phyloP scores from a whole-genome alignment of 192 early-diverging fungal genomes.

The Cetraspora pellucida region DNA sequence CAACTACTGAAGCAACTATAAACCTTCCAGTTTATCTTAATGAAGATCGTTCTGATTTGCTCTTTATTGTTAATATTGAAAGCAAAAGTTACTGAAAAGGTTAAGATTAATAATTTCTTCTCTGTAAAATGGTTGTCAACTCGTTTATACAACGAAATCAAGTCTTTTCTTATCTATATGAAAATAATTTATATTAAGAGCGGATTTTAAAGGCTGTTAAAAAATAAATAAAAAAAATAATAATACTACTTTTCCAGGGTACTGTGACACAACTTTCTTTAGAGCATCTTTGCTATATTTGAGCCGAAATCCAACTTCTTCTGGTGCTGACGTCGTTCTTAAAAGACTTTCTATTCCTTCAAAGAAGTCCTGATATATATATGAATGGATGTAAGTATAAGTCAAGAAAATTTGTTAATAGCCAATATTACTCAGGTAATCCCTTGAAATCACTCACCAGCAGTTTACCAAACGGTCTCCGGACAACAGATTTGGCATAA shows the following conservation, averaged over 20 bases:
- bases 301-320: slow-evolving; percentile 81
- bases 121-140: slow-evolving; percentile 95
- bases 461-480: slow-evolving; percentile 84
- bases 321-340: slow-evolving; percentile 69
- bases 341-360: slow-evolving; percentile 90
- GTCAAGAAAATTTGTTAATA: neutral
- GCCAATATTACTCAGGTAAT: neutral
- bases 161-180: slow-evolving; percentile 68
- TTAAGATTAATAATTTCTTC: no score
- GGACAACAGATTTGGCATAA: slow-evolving; percentile 86
- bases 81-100: slow-evolving; percentile 40
- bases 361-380: slow-evolving; percentile 81
- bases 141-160: slow-evolving; percentile 84
- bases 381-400: neutral
- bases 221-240: slow-evolving; percentile 16
- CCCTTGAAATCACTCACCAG: slow-evolving; percentile 48
- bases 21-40: slow-evolving; percentile 71
- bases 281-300: slow-evolving; percentile 83
- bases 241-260: slow-evolving; percentile 72
- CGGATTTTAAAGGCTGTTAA: neutral
- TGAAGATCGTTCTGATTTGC: slow-evolving; percentile 56
- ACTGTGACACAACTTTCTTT: slow-evolving; percentile 82
- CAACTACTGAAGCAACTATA: neutral
- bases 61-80: slow-evolving; percentile 58
- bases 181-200: neutral